phyloP scores from a whole-genome alignment of 805 yeast genomes.

The Wickerhamomyces hampshirensis region DNA sequence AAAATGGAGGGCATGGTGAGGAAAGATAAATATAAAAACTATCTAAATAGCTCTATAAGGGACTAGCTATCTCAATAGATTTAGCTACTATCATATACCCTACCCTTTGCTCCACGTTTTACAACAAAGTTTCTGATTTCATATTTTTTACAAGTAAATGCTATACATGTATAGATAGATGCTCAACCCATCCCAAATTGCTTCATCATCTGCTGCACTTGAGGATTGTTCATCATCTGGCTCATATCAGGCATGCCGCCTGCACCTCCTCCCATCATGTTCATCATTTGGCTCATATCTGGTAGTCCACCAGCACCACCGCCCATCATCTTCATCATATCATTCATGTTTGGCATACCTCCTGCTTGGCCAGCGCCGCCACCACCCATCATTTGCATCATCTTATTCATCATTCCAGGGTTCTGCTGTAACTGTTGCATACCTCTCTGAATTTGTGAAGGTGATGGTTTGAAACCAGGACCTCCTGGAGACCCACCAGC shows the following conservation, averaged over 20 bases:
- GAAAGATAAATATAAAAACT: no score
- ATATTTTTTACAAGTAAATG: no score
- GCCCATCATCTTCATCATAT: slow-evolving; percentile 55
- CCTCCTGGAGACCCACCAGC: slow-evolving; percentile 50
- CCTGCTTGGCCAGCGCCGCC: slow-evolving; percentile 32
- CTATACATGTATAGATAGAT: no score
- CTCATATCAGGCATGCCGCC: slow-evolving; percentile 37
- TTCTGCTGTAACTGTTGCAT: slow-evolving; percentile 63
- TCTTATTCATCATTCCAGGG: slow-evolving; percentile 70
- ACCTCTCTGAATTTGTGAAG: slow-evolving; percentile 42
- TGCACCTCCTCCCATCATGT: slow-evolving; percentile 40
- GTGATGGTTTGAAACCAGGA: slow-evolving; percentile 34
- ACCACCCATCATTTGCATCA: slow-evolving; percentile 54
- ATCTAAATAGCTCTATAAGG: no score
- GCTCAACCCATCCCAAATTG: slow-evolving; percentile 33
- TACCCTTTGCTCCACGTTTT: no score
- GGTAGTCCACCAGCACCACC: slow-evolving; percentile 62
- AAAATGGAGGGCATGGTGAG: no score
- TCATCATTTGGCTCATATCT: slow-evolving; percentile 60
- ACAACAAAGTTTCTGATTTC: no score
- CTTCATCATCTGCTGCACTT: slow-evolving; percentile 44
- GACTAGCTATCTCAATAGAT: no score
- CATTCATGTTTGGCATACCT: slow-evolving; percentile 58
- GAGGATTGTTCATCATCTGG: slow-evolving; percentile 36
- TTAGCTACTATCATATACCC: no score